Conservation (phyloP, 2,329 filamentous ascomycete genomes). For the Fusarium luffae region DNA sequence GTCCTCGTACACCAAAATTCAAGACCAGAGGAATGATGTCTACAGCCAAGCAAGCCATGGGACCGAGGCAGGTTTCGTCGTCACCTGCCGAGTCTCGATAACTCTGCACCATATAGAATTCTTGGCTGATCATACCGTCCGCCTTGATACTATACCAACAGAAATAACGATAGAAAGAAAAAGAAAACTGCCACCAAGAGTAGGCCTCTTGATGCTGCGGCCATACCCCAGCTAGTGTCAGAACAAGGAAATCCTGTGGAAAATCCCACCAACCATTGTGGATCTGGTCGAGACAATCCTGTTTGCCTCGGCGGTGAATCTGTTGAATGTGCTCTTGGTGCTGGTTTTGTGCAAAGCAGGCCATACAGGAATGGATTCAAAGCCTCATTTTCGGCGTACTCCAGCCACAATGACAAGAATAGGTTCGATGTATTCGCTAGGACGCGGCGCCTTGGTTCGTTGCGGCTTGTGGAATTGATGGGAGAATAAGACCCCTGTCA, state of each 20-base stretch:
- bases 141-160: constrained; percentile 15
- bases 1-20: constrained; percentile 43
- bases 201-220: constrained; percentile 13
- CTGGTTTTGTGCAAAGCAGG: constrained; percentile 13
- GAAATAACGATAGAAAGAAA: constrained; percentile 7
- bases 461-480: constrained; percentile 15
- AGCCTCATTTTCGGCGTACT: constrained; percentile 10
- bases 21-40: constrained; percentile 41
- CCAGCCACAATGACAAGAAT: constrained; percentile 6
- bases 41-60: constrained; percentile 39
- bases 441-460: constrained; percentile 19
- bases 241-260: constrained; percentile 32
- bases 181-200: constrained; percentile 11
- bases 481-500: constrained; percentile 14
- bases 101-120: constrained; percentile 10
- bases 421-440: neutral
- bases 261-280: constrained; percentile 26
- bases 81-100: neutral
- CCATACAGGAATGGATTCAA: constrained; percentile 7
- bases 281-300: constrained; percentile 19
- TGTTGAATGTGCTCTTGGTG: constrained; percentile 9
- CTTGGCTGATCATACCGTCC: neutral
- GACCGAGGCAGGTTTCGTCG: constrained; percentile 11
- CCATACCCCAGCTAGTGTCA: constrained; percentile 15
- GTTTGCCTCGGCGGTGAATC: neutral